Percentiles rank a stretch among this genome's conserved stretches.
phyloP scores from a whole-genome alignment of 768 basidiomycete species.

The Lentinula sp. region DNA sequence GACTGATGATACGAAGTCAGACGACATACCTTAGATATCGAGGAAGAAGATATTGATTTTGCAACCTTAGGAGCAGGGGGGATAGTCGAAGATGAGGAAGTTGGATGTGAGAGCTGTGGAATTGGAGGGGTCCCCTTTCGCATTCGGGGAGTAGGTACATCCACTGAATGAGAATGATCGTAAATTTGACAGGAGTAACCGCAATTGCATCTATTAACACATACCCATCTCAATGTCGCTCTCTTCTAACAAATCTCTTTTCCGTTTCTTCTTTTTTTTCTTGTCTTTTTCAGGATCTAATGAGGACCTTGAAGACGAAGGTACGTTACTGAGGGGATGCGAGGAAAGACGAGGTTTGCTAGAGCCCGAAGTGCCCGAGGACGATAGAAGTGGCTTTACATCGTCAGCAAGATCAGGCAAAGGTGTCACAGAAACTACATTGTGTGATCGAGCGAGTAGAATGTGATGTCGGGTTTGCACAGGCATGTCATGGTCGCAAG shows the following conservation, averaged over 20 bases:
- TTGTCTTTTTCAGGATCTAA: slow-evolving; percentile 62
- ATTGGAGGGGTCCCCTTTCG: slow-evolving; percentile 56
- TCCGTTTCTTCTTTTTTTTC: slow-evolving; percentile 85
- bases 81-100: slow-evolving; percentile 28
- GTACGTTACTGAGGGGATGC: slow-evolving; percentile 33
- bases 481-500: slow-evolving; percentile 2
- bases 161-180: slow-evolving; percentile 29
- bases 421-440: slow-evolving; percentile 30
- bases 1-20: slow-evolving; percentile 21
- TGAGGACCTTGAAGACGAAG: slow-evolving; percentile 47
- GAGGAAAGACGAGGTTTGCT: slow-evolving; percentile 44
- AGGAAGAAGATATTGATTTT: slow-evolving; percentile 41
- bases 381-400: slow-evolving; percentile 19
- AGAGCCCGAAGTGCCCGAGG: slow-evolving; percentile 10
- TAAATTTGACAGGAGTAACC: slow-evolving; percentile 6
- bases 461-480: slow-evolving; percentile 7
- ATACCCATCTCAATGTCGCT: slow-evolving; percentile 63
- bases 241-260: slow-evolving; percentile 59
- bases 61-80: slow-evolving; percentile 44
- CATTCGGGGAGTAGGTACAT: slow-evolving; percentile 27
- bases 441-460: background rate
- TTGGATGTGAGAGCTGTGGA: slow-evolving; percentile 22
- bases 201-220: slow-evolving; percentile 9
- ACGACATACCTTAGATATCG: slow-evolving; percentile 6
- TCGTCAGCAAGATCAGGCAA: slow-evolving; percentile 43